Base-by-base conservation (phyloP, 2,329 filamentous ascomycete genomes). In the Pseudogymnoascus sp. region DNA sequence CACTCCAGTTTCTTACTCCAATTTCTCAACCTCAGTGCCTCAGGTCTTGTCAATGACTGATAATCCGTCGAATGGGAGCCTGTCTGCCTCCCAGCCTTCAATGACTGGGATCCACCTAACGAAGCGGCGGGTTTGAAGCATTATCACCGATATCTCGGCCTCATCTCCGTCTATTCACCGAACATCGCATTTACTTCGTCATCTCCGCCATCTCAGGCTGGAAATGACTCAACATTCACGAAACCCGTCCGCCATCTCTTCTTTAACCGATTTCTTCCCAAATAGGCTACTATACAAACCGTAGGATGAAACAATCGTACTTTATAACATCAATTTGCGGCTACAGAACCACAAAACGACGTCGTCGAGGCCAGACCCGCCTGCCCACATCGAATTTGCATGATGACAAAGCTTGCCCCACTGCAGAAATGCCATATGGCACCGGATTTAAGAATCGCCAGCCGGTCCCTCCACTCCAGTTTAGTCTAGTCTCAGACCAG, bases 401-500 rank as follows among this genome's bases (percentile, higher is more conserved):
- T 35, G 26, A 50, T 54, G 47, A 33, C 47, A 54, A 54, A 33
- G 47, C 47, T 5, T 15, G 47, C 9, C 29, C 47, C 47, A 33
- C n/a, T 10, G 9, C 15, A 26, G 26, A 9, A 10, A 10, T 21
- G 21, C 21, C 21, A 21, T 21, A 11, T 17, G 9, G 29, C 29
- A 54, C 29, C 47, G 47, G 47, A 54, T 54, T 54, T 54, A 54
- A 54, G 29, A 54, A 54, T 11, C n/a, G n/a, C 47, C 47, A 54
- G 33, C 47, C 47, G 44, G 9, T 33, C 7, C 13, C n/a, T 26
- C 41, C 13, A 29, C 24, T 47, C 24, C 7, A 29, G 3, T 9
- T 17, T n/a, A 39, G n/a, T 17, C 36, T 8, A 39, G 36, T 39
- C 39, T 50, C 44, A 50, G 26, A 50, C 44, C 26, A 31, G 24